Conservation (phyloP, 2,329 filamentous ascomycete genomes). For the Setomelanomma holmii region DNA sequence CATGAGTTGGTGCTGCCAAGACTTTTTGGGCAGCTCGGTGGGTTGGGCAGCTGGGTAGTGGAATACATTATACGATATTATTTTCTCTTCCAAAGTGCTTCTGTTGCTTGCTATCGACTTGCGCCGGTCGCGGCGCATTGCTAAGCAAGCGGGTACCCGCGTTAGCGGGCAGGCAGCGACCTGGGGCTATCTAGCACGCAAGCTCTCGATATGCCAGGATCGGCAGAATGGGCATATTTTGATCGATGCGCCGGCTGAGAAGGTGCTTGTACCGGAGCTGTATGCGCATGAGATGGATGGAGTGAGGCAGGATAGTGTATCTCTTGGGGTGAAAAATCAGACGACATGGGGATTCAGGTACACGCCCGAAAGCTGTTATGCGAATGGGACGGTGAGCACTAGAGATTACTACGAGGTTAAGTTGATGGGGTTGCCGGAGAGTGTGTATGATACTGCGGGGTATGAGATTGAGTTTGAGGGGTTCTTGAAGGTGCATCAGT, state of each 20-base stretch:
- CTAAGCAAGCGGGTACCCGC: too few relatives aligned
- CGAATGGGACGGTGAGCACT: neutral
- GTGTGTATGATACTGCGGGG: conserved; percentile 6
- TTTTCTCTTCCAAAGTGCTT: too few relatives aligned
- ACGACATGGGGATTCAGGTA: conserved; percentile 22
- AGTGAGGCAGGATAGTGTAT: conserved; percentile 7
- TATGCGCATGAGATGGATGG: conserved; percentile 16
- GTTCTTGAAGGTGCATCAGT: conserved; percentile 8
- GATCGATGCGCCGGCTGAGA: conserved; percentile 3
- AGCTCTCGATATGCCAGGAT: conserved; percentile 14
- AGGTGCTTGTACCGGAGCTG: conserved; percentile 11
- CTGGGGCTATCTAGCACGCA: too few relatives aligned
- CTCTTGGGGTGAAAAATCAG: conserved; percentile 13
- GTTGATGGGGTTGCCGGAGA: conserved; percentile 12
- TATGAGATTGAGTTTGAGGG: conserved; percentile 9
- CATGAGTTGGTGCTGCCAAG: too few relatives aligned
- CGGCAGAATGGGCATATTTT: conserved; percentile 12
- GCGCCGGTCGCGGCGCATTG: too few relatives aligned
- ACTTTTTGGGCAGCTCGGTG: too few relatives aligned
- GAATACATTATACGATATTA: too few relatives aligned
- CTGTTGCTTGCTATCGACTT: too few relatives aligned
- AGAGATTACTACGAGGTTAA: conserved; percentile 11
- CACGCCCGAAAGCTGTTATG: too few relatives aligned
- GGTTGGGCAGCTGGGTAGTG: too few relatives aligned
- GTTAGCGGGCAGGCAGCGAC: too few relatives aligned